Base-by-base conservation (phyloP, 2,329 filamentous ascomycete genomes). In the Aspergillus hiratsukae region DNA sequence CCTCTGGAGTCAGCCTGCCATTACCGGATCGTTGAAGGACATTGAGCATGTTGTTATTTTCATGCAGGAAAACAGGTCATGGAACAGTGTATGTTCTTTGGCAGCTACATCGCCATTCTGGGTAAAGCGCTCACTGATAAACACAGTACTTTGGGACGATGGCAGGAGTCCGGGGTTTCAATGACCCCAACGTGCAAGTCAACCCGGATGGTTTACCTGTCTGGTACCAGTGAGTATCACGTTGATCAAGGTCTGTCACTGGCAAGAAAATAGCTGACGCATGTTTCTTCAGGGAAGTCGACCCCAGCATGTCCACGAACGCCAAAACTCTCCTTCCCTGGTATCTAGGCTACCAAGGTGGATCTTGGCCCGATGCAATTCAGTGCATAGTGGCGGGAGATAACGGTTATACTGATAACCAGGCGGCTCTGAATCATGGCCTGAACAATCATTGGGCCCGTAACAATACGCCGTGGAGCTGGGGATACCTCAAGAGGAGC, bases 31-130 rank as follows among this genome's bases (percentile, higher is more conserved):
- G 7, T 69, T 81, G 35, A 73, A 72, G 27, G 80, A 83, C 55
- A 80, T 83, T 56, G 75, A 83, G 25, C 81, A 84, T 79, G 80
- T 83, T 28, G 76, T 83, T 10, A 76, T 83, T 10, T 83, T 83
- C 68, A 83, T 83, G 81, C 81, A 83, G 63, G 79, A 79, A 59
- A 79, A 78, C 54, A 66, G 76, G 45, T 70, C 73, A 31, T 75
- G 71, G 63, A 72, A 75, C 49, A 69, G 64, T 37, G 73, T 73
- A 69, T 46, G 67, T 46, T 14, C 51, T 29, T 10, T 23, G 35
- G 45, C 55, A 19, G 59, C 52, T 29, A 6, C 48, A 41, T 72
- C 31, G 7, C 14, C 11, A 35, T 6, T 6, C 11, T 17, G 11
- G 11, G 11, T 5, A 35, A 35, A 17, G 31, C 14, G 14, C 1